Conservation (phyloP, 1,139 yeast genomes). For the Ashbya aceris region DNA sequence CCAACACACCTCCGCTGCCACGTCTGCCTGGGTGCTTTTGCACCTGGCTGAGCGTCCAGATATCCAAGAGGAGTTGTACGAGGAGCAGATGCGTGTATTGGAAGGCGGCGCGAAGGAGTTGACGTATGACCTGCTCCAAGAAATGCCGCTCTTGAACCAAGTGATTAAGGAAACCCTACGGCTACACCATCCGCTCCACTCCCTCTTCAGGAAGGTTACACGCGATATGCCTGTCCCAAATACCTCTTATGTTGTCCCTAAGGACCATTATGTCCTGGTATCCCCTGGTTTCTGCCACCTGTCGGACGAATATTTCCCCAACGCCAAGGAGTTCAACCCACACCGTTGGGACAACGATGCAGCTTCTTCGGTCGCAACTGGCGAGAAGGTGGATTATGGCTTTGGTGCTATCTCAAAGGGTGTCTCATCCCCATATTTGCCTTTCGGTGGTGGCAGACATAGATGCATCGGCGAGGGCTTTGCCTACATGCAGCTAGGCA, state of each 20-base stretch:
- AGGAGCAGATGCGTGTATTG: conserved; percentile 61
- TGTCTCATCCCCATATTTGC: conserved; percentile 89
- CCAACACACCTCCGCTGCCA: conserved; percentile 95
- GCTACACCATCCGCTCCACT: conserved; percentile 92
- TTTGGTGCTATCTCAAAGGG: conserved; percentile 95
- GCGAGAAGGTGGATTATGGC: conserved; percentile 76
- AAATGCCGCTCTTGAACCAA: conserved; percentile 72
- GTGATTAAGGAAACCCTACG: conserved; percentile 88
- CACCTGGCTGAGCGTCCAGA: conserved; percentile 84
- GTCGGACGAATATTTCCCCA: conserved; percentile 68
- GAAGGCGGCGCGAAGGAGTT: conserved; percentile 51
- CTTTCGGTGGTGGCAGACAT: conserved; percentile 99
- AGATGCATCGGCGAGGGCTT: conserved; percentile 99
- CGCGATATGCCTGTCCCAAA: conserved; percentile 72
- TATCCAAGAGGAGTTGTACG: conserved; percentile 66
- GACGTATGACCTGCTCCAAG: conserved; percentile 72
- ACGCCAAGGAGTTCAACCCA: conserved; percentile 64
- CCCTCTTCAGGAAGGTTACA: conserved; percentile 85
- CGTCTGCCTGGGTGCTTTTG: conserved; percentile 88
- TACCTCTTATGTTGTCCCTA: conserved; percentile 74
- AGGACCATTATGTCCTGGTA: conserved; percentile 81
- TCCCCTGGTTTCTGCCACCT: conserved; percentile 90
- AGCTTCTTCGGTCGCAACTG: conserved; percentile 31
- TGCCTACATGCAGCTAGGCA: conserved; percentile 90
- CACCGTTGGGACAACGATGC: conserved; percentile 72